A percentile compares a stretch with the other conserved stretches of the same genome.
Conservation (phyloP, 371 early-diverging fungal species). For the Zopfochytrium polystomum region DNA sequence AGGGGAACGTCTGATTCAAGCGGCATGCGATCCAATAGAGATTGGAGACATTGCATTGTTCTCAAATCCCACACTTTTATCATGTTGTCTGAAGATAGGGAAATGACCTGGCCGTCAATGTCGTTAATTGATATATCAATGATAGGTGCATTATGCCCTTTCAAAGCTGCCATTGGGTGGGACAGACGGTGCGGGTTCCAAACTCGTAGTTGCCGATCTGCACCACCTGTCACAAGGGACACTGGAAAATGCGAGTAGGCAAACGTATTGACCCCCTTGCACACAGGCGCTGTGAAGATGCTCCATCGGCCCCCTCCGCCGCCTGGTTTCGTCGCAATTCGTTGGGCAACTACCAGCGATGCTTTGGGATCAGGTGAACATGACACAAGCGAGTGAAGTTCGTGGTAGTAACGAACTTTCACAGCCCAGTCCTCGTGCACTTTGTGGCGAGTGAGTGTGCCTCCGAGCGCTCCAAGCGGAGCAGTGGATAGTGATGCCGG, state of each 20-base stretch:
- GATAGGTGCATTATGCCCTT: conserved; percentile 48
- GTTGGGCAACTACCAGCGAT: conserved; percentile 43
- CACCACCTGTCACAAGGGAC: conserved; percentile 51
- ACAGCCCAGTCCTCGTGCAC: conserved; percentile 50
- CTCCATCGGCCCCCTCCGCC: conserved; percentile 39
- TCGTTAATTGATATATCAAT: conserved; percentile 41
- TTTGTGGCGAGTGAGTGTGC: conserved; percentile 39
- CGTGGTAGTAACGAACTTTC: conserved; percentile 46
- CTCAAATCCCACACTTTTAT: conserved; percentile 49
- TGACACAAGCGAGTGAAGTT: conserved; percentile 41
- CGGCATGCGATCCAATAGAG: conserved; percentile 21
- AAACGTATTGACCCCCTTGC: conserved; percentile 48
- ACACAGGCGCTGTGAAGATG: conserved; percentile 32
- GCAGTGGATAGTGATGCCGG: background rate
- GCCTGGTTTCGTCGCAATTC: too few species aligned
- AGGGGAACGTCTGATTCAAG: conserved; percentile 35
- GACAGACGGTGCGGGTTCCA: conserved; percentile 50
- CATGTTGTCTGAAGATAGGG: conserved; percentile 42
- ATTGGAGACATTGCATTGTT: conserved; percentile 44
- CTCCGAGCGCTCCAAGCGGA: background rate
- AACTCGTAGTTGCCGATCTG: conserved; percentile 46
- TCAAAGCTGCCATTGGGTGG: conserved; percentile 42
- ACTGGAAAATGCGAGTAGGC: conserved; percentile 45
- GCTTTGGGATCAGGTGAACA: conserved; percentile 45
- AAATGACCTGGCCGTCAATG: conserved; percentile 41